Conservation (phyloP, 1,139 yeast genomes). For the Taiozyma sp. region DNA sequence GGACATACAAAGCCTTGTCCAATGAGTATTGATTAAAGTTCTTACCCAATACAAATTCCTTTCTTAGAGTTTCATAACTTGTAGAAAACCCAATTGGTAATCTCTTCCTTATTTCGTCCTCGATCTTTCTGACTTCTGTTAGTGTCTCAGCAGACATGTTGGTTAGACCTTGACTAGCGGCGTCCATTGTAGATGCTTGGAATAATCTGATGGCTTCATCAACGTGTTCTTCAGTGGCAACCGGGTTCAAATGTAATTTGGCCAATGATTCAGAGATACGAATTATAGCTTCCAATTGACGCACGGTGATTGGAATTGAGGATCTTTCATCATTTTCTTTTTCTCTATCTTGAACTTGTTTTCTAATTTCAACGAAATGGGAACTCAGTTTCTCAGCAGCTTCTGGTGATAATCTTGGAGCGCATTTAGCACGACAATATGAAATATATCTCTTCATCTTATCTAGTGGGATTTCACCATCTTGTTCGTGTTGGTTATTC, state of each 20-base stretch:
- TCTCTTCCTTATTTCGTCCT: slow-evolving; percentile 81
- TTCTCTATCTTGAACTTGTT: slow-evolving; percentile 79
- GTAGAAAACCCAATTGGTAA: slow-evolving; percentile 98
- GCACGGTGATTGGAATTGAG: slow-evolving; percentile 93
- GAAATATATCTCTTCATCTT: slow-evolving; percentile 91
- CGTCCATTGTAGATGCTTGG: slow-evolving; percentile 97
- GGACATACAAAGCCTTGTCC: slow-evolving; percentile 74
- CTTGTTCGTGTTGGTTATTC: slow-evolving; percentile 43
- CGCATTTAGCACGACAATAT: slow-evolving; percentile 85
- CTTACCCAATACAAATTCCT: slow-evolving; percentile 77
- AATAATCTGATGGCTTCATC: slow-evolving; percentile 94
- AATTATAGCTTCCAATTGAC: slow-evolving; percentile 96
- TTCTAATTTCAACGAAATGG: slow-evolving; percentile 88
- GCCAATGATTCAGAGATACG: slow-evolving; percentile 96
- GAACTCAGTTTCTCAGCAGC: slow-evolving; percentile 93
- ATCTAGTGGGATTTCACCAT: slow-evolving; percentile 86
- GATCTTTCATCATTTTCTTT: slow-evolving; percentile 83
- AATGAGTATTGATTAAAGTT: slow-evolving; percentile 67
- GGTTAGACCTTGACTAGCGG: slow-evolving; percentile 68
- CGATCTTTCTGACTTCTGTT: slow-evolving; percentile 74
- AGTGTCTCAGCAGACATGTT: slow-evolving; percentile 50
- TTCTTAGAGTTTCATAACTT: slow-evolving; percentile 74
- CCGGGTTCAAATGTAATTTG: slow-evolving; percentile 74
- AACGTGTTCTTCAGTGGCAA: slow-evolving; percentile 86
- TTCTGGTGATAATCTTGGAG: slow-evolving; percentile 85